Base-by-base conservation (phyloP, 1,284 basidiomycete genomes). In the Bjerkandera adusta region DNA sequence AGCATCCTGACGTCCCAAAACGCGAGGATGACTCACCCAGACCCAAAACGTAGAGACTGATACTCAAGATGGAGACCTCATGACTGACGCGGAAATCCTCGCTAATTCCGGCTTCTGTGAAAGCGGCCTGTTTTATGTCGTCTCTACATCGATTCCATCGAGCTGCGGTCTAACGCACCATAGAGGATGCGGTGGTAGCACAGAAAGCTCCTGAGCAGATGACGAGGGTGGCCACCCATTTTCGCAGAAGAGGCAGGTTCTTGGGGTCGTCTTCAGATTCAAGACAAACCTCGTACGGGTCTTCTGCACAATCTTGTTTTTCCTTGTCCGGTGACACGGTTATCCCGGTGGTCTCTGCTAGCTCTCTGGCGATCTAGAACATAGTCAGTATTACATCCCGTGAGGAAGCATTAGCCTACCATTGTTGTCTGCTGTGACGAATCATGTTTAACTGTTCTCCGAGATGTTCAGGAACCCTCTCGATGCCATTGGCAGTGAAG, bases 1-100 rank as follows among this genome's bases (percentile, higher is more conserved):
- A 33, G 22, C 21, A 18, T 12, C 7, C 34, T 25, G 4, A 13
- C 6, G 46, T 36, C 12, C 8, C 15, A 10, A 11, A 10, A 39
- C 3, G 16, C 3, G 1, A 30, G 12, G 11, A 20, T 16, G n/a
- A 32, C 45, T 8, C 33, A 47, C 77, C 78, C 12, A 80, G 64
- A 0, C 81, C 83, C 44, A 73, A 67, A 35, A 91, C 83, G 51
- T 83, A 93, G 3, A 92, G 60, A 47, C 82, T 85, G 35, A 92
- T 73, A 1, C 76, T 75, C 7, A 92, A 73, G 35, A 89, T 81
- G 2, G 85, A 71, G 12, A 91, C 83, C 51, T 81, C 77, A 24
- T 73, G 69, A 1, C 76, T 70, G 22, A 89, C 75, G 46, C 73
- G 66, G 50, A 90, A 86, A 8, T 84, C 77, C 18, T 60, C 51